Evolutionary conservation across 2,329 filamentous ascomycete genomes (phyloP), one percentile per base, ranked within the genome.

Genomic region (Fusarium sp.): DNA sequence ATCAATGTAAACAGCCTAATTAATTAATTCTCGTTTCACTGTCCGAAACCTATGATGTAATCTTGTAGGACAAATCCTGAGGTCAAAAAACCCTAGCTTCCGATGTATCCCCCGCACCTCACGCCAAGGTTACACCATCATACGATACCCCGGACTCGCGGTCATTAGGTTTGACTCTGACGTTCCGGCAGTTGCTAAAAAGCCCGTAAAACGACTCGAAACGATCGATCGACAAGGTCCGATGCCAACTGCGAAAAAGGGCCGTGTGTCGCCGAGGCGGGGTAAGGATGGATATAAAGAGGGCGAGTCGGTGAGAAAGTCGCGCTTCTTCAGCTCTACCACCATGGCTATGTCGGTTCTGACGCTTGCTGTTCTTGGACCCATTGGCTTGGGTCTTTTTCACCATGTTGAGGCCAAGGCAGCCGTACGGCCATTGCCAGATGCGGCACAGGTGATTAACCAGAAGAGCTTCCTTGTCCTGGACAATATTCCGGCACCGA

Each of bases 391-490:
- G 6, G 27, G 42, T 1, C 3, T 74, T 17, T 62, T 74, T 5
- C 27, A 22, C 2, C 46, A 58, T 8, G 20, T 6, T 11, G 38
- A 51, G 10, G 42, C 20, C 17, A 72, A 42, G 16, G 17, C 20
- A 4, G 17, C 27, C 11, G 27, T 38, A n/a, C 17, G n/a, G 5
- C 51, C 46, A 0, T 22, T 77, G 10, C 75, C 75, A 29, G 58
- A 53, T 1, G 61, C 64, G 0, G 76, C 74, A 7, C 76, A 78
- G 51, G 36, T 77, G 55, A 72, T 78, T 11, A 59, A 78, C 27
- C 75, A 78, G 27, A 78, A 42, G 56, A 66, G 67, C 20, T 78
- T 78, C 49, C 75, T 72, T 31, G 76, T 75, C 33, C 6, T 78
- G 31, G 29, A 64, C 9, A 62, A 66, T 11, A 73, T 78, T 3